phyloP scores from a whole-genome alignment of 805 yeast genomes.

The Wickerhamiella alocasiicola region DNA sequence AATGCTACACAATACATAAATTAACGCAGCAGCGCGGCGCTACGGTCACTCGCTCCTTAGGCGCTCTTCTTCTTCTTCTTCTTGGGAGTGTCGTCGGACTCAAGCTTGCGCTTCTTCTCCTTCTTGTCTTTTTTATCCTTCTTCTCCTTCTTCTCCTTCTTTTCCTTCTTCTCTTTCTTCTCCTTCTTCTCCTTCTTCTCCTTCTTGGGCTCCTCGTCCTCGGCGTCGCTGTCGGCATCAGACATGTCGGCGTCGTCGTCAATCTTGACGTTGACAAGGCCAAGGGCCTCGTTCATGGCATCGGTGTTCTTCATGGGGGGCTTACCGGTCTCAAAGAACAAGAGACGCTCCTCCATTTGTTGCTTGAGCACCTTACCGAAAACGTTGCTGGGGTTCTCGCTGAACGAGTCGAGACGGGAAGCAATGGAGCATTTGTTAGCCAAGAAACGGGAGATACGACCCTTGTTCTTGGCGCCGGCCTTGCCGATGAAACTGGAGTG shows the following conservation, averaged over 20 bases:
- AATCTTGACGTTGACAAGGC: slow-evolving; percentile 37
- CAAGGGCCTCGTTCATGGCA: slow-evolving; percentile 86
- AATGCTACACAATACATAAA: slow-evolving; percentile 9
- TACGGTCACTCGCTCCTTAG: slow-evolving; percentile 34
- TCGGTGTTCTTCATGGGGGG: slow-evolving; percentile 93
- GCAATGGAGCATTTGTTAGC: slow-evolving; percentile 99
- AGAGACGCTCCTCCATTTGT: slow-evolving; percentile 96
- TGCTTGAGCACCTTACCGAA: slow-evolving; percentile 86
- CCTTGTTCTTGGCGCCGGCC: slow-evolving; percentile 94
- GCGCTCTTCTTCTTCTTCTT: slow-evolving; percentile 36
- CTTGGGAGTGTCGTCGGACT: slow-evolving; percentile 28
- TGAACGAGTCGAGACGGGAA: slow-evolving; percentile 93
- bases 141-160: slow-evolving; percentile 38
- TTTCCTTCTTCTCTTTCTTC: slow-evolving; percentile 39
- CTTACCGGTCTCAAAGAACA: slow-evolving; percentile 90
- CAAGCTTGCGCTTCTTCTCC: slow-evolving; percentile 30
- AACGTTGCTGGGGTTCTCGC: slow-evolving; percentile 82
- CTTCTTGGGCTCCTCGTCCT: slow-evolving; percentile 28
- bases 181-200: slow-evolving; percentile 38
- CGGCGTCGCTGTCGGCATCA: slow-evolving; percentile 28
- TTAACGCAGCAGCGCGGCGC: no score
- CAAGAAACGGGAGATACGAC: slow-evolving; percentile 95
- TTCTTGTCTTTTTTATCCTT: slow-evolving; percentile 39
- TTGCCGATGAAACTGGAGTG: slow-evolving; percentile 89
- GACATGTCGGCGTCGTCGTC: slow-evolving; percentile 35